Base-by-base conservation (phyloP, 371 early-diverging fungal genomes). In the Mucor plumbeus region DNA sequence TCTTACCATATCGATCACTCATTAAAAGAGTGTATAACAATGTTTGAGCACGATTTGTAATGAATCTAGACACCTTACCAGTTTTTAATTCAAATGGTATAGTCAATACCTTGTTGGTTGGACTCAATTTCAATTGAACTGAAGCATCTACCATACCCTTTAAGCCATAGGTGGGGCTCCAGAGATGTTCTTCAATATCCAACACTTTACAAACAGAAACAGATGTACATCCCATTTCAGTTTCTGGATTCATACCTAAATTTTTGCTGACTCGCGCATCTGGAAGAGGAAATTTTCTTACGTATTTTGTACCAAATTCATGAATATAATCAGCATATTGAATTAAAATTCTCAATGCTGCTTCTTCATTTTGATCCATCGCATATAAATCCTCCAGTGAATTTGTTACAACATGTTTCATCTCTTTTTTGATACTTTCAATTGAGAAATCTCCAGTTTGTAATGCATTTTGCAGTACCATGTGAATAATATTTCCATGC, bases 21-120 rank as follows among this genome's bases (percentile, higher is more conserved):
- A 98, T 85, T 34, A 97, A 70, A 35, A 97, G 80, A 8, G 92
- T 90, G 74, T 98, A 98, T 5, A 97, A 70, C 5, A 88, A 73
- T 0, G 95, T 89, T 73, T 98, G 99, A 0, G 97, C 94, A 5
- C 90, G 87, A 76, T 98, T 95, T 2, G 90, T 72, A 5, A 88
- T 69, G 9, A 81, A 73, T 9, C 80, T 80, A 4, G 74, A 77
- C 3, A 73, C 63, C 48, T 81, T 83, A 14, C 98, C 96, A 0
- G 98, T 95, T 70, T 98, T 98, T 26, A 98, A 63, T 76, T 98
- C 99, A 40, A 98, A 84, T 0, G 98, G 98, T 31, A 90, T 84
- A 1, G 80, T 77, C 34, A 85, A 44, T 0, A 72, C 77, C 35
- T 68, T 75, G 2, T 65, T 62, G 19, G 48, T 66, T 1, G 75